Base-by-base conservation (phyloP, 805 yeast species). In the Kazachstania psychrophila region DNA sequence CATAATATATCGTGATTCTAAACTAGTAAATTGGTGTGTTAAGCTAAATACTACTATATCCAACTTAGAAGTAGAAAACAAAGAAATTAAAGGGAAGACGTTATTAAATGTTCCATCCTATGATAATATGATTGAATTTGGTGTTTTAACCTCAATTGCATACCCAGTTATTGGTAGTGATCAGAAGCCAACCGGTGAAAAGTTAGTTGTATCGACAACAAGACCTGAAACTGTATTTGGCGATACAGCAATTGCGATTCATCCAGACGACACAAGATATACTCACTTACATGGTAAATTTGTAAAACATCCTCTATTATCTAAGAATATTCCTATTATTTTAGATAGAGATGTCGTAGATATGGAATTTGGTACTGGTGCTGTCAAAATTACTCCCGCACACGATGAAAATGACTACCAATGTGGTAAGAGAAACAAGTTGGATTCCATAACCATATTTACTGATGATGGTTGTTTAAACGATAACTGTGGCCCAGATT, bases 291-390 rank as follows among this genome's bases (percentile, higher is more conserved):
- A 92, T 60, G 97, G 97, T 39, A 84, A 86, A 63, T 83, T 66
- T 60, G 92, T 83, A 41, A 59, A 75, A 46, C 96, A 92, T 64
- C 97, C 98, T 39, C 80, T 89, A 62, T 63, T 84, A 51, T 81
- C 79, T 53, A 79, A 84, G 56, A 68, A 74, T 55, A 61, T 89
- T 36, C 98, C 98, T 44, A 84, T 89, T 54, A 66, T 89, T 42
- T 75, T 87, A 35, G 97, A 89, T 61, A 58, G 77, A 28, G 94
- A 83, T 60, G 87, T 95, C 24, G 97, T 92, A 41, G 97, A 92
- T 62, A 89, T 89, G 96, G 94, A 83, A 60, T 92, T 92, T 51
- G 98, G 98, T 70, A 89, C 97, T 43, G 98, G 98, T 77, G 97
- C 97, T 29, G 97, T 89, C 42, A 89, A 92, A 66, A 89, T 89